phyloP scores from a whole-genome alignment of 352 stramenopile genomes.

The Phytopythium boreale region DNA sequence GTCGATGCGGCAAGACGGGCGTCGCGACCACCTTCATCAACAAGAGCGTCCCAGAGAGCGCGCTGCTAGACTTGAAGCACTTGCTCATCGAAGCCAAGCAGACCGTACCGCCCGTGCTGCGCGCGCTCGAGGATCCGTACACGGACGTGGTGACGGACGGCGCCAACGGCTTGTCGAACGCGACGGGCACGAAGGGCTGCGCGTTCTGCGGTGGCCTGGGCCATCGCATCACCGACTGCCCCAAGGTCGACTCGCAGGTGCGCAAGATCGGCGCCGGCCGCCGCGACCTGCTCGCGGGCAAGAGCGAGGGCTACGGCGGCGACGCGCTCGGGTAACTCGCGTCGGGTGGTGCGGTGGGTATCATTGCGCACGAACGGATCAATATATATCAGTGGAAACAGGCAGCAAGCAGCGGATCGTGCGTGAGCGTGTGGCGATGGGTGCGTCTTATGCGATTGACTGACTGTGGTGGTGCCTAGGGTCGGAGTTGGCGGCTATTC shows the following conservation, averaged over 20 bases:
- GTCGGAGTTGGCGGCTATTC: neutral
- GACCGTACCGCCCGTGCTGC: conserved; percentile 96
- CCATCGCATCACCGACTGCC: conserved; percentile 98
- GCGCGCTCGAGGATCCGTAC: conserved; percentile 96
- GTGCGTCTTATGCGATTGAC: neutral
- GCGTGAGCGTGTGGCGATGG: too few species aligned
- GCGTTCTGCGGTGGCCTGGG: conserved; percentile 98
- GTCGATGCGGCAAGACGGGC: conserved; percentile 96
- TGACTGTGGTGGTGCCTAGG: conserved; percentile 2
- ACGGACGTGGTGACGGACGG: conserved; percentile 71
- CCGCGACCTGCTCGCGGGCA: conserved; percentile 93
- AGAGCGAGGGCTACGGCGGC: conserved; percentile 91
- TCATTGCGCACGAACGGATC: conserved; percentile 2
- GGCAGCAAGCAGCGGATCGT: neutral
- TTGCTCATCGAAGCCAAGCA: conserved; percentile 98
- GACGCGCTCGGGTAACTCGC: conserved; percentile 77
- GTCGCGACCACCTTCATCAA: conserved; percentile 99
- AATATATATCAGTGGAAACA: conserved; percentile 8
- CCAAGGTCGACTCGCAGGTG: conserved; percentile 98
- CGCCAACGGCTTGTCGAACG: conserved; percentile 46
- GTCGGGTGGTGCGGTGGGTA: neutral
- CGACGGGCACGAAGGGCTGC: conserved; percentile 91
- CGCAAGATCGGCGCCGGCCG: conserved; percentile 92
- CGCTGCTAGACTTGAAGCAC: conserved; percentile 98
- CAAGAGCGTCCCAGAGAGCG: conserved; percentile 94